phyloP scores from a whole-genome alignment of 176 grass and related monocot species.

The Phragmites australis region DNA sequence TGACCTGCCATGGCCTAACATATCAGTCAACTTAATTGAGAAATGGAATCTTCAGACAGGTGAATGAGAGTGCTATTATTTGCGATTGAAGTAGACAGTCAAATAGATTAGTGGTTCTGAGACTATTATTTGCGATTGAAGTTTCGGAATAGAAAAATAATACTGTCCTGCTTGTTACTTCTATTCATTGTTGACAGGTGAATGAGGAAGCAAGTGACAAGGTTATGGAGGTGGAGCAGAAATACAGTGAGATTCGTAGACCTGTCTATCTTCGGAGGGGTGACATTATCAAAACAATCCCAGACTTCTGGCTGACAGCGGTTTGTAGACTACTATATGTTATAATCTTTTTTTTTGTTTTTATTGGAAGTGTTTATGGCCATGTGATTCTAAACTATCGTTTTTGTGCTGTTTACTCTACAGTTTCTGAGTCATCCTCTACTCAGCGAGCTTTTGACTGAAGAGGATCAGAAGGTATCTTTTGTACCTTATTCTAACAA shows the following conservation, averaged over 20 bases:
- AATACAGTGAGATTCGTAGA: slow-evolving; percentile 90
- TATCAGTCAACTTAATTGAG: neutral
- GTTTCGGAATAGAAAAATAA: neutral
- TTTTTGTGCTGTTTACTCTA: slow-evolving; percentile 22
- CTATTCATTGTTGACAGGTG: slow-evolving; percentile 57
- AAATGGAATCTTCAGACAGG: neutral
- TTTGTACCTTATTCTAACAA: neutral
- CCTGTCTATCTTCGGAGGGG: slow-evolving; percentile 75
- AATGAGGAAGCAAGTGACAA: slow-evolving; percentile 95
- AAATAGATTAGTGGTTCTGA: neutral
- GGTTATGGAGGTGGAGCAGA: slow-evolving; percentile 90
- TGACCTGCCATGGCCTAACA: neutral
- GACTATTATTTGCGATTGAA: neutral
- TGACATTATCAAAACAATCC: slow-evolving; percentile 86
- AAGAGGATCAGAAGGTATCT: slow-evolving; percentile 93
- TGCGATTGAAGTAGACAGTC: too few relatives aligned
- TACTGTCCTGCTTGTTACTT: neutral
- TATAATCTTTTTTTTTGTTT: slow-evolving; percentile 12
- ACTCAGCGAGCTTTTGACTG: slow-evolving; percentile 74
- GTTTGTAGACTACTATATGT: slow-evolving; percentile 40
- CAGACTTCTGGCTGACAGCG: slow-evolving; percentile 89
- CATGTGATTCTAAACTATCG: slow-evolving; percentile 21
- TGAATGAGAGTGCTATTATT: too few relatives aligned
- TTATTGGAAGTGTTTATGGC: neutral
- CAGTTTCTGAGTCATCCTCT: slow-evolving; percentile 96